A percentile compares a stretch with the other conserved stretches of the same genome.
Evolutionary conservation across 768 basidiomycete genomes (phyloP).

Genomic region (Termitomyces sp.): DNA sequence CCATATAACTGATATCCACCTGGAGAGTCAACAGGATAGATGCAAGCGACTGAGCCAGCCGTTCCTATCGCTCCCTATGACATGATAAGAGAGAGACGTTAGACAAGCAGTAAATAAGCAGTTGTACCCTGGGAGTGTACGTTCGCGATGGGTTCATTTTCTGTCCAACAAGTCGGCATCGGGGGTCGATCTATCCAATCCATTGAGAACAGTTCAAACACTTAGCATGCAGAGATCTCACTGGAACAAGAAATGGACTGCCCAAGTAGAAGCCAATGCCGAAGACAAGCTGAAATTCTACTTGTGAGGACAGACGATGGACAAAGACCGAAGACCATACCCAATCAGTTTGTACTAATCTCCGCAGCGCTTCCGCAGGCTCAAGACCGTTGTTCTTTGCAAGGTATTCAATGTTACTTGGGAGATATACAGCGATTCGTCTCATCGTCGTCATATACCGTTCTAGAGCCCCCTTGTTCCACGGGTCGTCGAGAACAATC

Average conservation of each 20-base stretch:
- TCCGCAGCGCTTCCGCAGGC: conserved; percentile 37
- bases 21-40: conserved; percentile 61
- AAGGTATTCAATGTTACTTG: conserved; percentile 66
- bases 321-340: conserved; percentile 25
- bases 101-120: background rate
- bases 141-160: conserved; percentile 77
- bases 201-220: background rate
- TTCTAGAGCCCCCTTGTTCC: conserved; percentile 51
- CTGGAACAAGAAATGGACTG: conserved; percentile 60
- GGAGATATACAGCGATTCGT: conserved; percentile 60
- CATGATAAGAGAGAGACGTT: background rate
- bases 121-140: conserved; percentile 51
- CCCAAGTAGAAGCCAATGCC: conserved; percentile 65
- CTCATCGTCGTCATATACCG: conserved; percentile 56
- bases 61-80: conserved; percentile 63
- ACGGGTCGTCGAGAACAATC: conserved; percentile 58
- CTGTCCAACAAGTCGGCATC: conserved; percentile 57
- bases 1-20: conserved; percentile 27
- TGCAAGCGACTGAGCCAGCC: conserved; percentile 62
- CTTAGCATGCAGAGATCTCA: conserved; percentile 19
- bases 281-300: conserved; percentile 44
- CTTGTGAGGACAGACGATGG: background rate
- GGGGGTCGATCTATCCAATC: conserved; percentile 42
- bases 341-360: conserved; percentile 48
- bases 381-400: conserved; percentile 58